Evolutionary conservation across 495 filamentous ascomycete genomes (phyloP).

Genomic region (Darksidea phi): DNA sequence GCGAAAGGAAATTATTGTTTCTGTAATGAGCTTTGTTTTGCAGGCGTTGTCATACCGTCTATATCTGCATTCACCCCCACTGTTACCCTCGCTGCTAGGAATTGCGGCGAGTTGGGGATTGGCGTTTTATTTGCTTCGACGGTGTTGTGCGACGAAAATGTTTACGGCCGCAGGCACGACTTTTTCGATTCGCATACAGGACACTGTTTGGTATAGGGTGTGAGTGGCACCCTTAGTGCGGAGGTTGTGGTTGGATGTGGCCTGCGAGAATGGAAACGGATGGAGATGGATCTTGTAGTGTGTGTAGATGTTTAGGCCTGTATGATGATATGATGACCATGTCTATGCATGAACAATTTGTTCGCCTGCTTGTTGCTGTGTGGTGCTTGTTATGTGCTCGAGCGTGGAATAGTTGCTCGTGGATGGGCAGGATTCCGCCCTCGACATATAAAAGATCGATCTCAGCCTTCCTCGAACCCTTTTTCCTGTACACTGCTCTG

Average conservation of each 20-base stretch:
- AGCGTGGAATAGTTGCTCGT: too few species aligned
- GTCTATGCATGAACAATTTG: neutral
- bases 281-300: neutral
- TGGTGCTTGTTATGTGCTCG: neutral
- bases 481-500: too few species aligned
- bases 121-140: neutral
- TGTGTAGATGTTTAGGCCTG: neutral
- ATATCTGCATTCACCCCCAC: neutral
- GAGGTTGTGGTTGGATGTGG: neutral
- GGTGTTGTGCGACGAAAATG: neutral
- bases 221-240: neutral
- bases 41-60: too few species aligned
- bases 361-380: neutral
- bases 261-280: neutral
- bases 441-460: too few species aligned
- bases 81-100: neutral
- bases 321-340: constrained; percentile 5
- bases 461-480: too few species aligned
- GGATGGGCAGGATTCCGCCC: too few species aligned
- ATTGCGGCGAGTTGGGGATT: neutral
- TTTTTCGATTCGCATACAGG: too few species aligned
- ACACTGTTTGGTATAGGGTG: too few species aligned
- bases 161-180: neutral
- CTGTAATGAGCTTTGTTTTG: too few species aligned
- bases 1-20: too few species aligned